A percentile compares a stretch with the other conserved stretches of the same genome.
phyloP scores from a whole-genome alignment of 257 asterid species.

The Mitragyna speciosa region DNA sequence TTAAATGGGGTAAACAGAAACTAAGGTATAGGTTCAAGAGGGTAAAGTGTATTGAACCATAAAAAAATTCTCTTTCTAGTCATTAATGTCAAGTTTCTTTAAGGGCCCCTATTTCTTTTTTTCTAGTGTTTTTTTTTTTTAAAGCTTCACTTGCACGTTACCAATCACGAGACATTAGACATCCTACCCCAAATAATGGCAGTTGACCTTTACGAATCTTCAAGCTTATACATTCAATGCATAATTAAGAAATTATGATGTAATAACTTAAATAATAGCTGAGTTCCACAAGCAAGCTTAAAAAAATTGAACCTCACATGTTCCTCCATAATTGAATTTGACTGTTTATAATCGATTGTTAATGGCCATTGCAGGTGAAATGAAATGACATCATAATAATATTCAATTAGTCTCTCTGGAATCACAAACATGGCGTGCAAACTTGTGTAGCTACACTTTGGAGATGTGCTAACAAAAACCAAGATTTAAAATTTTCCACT shows the following conservation, averaged over 20 bases:
- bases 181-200: not conserved
- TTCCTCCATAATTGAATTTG: not conserved
- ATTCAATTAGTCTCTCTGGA: not conserved
- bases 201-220: conserved; percentile 1
- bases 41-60: too few relatives aligned
- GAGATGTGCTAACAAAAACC: not conserved
- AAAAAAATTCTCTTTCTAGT: not conserved
- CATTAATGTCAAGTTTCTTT: not conserved
- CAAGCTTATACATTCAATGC: conserved; percentile 6
- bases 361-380: not conserved
- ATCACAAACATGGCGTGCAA: not conserved
- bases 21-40: too few relatives aligned
- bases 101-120: not conserved
- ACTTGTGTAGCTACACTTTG: not conserved
- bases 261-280: not conserved
- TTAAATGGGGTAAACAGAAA: too few relatives aligned
- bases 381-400: not conserved
- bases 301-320: conserved; percentile 2
- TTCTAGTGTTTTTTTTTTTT: not conserved
- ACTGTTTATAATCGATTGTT: too few relatives aligned
- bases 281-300: not conserved
- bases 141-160: not conserved
- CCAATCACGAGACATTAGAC: conserved; percentile 1
- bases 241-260: not conserved
- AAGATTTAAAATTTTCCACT: too few relatives aligned